These are phyloP conservation scores for Schizonepeta tenuifolia DNA, from an alignment of 257 asterid genomes.

Conservation along the genomic window DNA sequence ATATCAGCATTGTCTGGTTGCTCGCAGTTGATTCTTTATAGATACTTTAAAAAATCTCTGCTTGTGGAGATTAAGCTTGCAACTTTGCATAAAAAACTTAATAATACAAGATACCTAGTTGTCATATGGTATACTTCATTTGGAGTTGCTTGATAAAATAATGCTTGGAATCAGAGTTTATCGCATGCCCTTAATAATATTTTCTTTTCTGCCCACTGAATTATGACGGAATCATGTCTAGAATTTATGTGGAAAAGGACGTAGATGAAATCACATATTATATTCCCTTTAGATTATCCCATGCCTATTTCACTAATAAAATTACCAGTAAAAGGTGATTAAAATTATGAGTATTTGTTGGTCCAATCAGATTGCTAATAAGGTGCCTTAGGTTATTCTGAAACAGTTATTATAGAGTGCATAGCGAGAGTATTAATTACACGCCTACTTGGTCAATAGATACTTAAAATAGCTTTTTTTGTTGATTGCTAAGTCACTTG, in stretches of 20 bases:
- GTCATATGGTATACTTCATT: constrained; percentile 2
- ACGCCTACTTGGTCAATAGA: neutral
- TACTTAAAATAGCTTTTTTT: neutral
- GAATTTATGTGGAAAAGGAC: neutral
- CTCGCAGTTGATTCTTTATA: neutral
- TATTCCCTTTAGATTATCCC: neutral
- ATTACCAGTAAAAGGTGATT: neutral
- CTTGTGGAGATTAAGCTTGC: too few species aligned
- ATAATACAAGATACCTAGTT: neutral
- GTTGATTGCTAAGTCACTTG: neutral
- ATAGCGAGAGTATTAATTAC: neutral
- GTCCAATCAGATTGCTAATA: neutral
- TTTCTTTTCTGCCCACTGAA: neutral
- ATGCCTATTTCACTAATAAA: neutral
- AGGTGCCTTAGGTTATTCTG: neutral
- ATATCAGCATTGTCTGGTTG: constrained; percentile 4
- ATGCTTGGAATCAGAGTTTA: neutral
- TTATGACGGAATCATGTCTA: neutral
- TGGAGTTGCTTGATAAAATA: neutral
- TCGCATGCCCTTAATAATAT: constrained; percentile 4
- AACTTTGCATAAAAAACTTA: neutral
- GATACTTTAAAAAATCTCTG: neutral
- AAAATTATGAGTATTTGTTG: neutral
- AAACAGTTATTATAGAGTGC: neutral
- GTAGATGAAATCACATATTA: neutral